Evolutionary conservation across 805 yeast species (phyloP).

Genomic region (Torulaspora franciscae): DNA sequence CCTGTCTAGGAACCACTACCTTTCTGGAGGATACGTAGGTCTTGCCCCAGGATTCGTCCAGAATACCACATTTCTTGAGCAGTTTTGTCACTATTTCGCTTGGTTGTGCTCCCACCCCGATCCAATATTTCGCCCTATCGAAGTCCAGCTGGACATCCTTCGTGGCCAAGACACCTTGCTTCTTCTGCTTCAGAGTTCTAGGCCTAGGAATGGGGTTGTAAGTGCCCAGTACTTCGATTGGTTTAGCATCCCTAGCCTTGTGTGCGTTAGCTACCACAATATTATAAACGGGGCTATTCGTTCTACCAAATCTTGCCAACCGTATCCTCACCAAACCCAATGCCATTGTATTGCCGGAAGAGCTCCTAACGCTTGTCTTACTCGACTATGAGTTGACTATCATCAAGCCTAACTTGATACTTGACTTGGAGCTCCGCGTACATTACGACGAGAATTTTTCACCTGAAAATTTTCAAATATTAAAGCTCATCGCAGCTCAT

Average conservation of each 20-base stretch:
- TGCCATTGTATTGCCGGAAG: constrained; percentile 18
- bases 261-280: constrained; percentile 77
- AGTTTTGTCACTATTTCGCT: constrained; percentile 73
- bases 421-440: not conserved
- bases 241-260: constrained; percentile 79
- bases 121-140: constrained; percentile 88
- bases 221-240: constrained; percentile 93
- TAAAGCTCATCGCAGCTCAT: constrained; percentile 31
- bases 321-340: constrained; percentile 78
- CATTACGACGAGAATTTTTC: not conserved
- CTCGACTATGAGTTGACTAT: not conserved
- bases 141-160: constrained; percentile 85
- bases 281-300: constrained; percentile 80
- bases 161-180: constrained; percentile 52
- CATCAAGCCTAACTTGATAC: not conserved
- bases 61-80: constrained; percentile 70
- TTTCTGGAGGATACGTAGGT: constrained; percentile 16
- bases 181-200: constrained; percentile 47
- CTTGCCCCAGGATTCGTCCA: constrained; percentile 30
- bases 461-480: constrained; percentile 8
- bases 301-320: constrained; percentile 89
- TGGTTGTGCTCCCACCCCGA: constrained; percentile 96
- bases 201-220: constrained; percentile 81
- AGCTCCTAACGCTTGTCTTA: not conserved
- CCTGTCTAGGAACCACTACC: constrained; percentile 24